Evolutionary conservation across 2,329 filamentous ascomycete species (phyloP).

Genomic region (Coniella lustricola): DNA sequence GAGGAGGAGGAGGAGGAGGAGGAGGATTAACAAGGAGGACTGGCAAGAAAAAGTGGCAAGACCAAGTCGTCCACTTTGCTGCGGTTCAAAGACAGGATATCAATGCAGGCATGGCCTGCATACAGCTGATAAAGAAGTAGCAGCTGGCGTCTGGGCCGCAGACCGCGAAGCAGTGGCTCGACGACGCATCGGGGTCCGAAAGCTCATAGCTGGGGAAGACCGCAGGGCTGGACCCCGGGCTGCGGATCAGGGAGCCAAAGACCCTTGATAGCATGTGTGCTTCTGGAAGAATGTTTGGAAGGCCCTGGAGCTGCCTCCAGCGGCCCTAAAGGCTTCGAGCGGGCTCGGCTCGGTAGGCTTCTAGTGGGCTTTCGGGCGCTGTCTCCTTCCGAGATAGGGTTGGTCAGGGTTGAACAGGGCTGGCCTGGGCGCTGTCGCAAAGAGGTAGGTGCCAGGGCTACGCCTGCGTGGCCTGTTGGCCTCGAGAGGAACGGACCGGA

Average conservation of each 20-base stretch:
- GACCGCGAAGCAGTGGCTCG: no score
- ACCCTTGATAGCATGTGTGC: not conserved
- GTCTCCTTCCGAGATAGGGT: not conserved
- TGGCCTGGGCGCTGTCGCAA: not conserved
- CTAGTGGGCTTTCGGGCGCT: not conserved
- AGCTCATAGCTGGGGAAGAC: not conserved
- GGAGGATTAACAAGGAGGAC: no score
- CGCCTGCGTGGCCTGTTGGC: not conserved
- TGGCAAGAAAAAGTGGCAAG: no score
- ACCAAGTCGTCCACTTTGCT: no score
- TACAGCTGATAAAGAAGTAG: not conserved
- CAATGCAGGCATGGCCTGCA: no score
- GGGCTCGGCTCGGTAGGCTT: not conserved
- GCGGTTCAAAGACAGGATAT: no score
- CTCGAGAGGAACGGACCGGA: no score
- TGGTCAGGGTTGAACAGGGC: not conserved
- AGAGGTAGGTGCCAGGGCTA: not conserved
- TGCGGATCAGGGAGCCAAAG: no score
- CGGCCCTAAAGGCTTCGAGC: not conserved
- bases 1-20: no score
- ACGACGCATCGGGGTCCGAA: slow-evolving; percentile 2
- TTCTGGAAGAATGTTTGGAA: not conserved
- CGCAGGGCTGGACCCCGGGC: not conserved
- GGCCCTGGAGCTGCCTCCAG: not conserved
- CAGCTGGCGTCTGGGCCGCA: not conserved